Percentiles rank a stretch among this genome's conserved stretches.
These are phyloP conservation scores for Hypoxylon sp. DNA, from an alignment of 2,329 filamentous ascomycete species.

Conservation along the genomic window DNA sequence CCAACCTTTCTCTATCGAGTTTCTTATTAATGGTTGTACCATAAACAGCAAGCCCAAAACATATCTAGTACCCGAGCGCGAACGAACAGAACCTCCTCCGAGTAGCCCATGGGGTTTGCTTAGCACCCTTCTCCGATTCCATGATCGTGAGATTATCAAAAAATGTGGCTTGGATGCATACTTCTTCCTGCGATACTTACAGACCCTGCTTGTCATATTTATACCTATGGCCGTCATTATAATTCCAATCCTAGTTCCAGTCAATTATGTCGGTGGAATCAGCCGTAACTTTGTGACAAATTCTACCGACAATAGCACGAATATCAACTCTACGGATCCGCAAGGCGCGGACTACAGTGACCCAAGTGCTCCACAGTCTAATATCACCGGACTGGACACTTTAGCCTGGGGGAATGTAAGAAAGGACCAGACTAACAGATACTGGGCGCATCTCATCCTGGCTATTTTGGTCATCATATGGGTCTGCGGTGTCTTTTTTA, in stretches of 20 bases:
- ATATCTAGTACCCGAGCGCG: conserved; percentile 86
- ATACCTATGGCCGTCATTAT: conserved; percentile 83
- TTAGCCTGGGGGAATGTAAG: conserved; percentile 91
- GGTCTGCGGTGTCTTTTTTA: conserved; percentile 88
- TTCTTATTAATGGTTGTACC: conserved; percentile 37
- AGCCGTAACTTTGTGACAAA: conserved; percentile 64
- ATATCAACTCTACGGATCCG: conserved; percentile 37
- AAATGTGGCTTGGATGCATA: conserved; percentile 97
- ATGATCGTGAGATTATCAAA: conserved; percentile 86
- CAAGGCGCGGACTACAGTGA: conserved; percentile 36
- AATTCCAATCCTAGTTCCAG: conserved; percentile 85
- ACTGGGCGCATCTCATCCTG: conserved; percentile 87
- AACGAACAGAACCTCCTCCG: conserved; percentile 83
- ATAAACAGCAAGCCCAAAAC: conserved; percentile 80
- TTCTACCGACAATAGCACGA: conserved; percentile 41
- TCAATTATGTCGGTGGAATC: conserved; percentile 82
- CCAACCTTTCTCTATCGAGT: conserved; percentile 32
- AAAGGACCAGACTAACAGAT: conserved; percentile 72
- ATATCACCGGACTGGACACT: conserved; percentile 79
- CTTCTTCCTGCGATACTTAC: conserved; percentile 84
- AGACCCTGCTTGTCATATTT: conserved; percentile 91
- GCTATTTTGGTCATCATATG: conserved; percentile 83
- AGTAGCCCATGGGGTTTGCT: conserved; percentile 65
- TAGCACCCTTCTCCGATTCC: conserved; percentile 73
- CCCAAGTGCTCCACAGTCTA: conserved; percentile 41